phyloP scores from a whole-genome alignment of 2,329 filamentous ascomycete genomes.

The Volutella citrinella region DNA sequence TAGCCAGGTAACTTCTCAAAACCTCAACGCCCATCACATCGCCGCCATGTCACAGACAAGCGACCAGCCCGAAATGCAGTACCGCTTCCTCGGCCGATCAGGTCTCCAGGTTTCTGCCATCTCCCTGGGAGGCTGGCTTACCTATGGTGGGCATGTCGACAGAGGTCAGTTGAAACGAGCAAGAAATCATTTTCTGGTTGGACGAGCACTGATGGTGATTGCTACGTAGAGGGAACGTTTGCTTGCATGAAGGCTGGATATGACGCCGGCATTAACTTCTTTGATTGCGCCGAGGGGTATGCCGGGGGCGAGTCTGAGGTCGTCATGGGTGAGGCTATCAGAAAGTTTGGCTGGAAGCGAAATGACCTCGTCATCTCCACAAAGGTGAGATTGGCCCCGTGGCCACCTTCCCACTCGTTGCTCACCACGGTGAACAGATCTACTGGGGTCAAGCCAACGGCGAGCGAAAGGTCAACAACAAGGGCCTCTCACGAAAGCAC shows the following conservation, averaged over 20 bases:
- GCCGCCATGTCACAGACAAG: constrained; percentile 38
- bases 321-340: constrained; percentile 60
- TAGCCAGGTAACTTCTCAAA: no score
- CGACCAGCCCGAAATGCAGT: constrained; percentile 58
- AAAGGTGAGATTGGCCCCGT: constrained; percentile 40
- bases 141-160: constrained; percentile 71
- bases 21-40: no score
- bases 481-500: constrained; percentile 66
- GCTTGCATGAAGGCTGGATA: constrained; percentile 61
- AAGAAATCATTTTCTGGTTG: no score
- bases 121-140: constrained; percentile 69
- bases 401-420: no score
- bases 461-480: constrained; percentile 62
- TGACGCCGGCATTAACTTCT: constrained; percentile 60
- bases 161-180: constrained; percentile 45
- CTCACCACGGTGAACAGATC: no score
- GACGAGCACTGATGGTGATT: constrained; percentile 6
- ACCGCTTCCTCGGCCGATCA: constrained; percentile 67
- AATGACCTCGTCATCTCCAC: constrained; percentile 61
- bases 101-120: constrained; percentile 74
- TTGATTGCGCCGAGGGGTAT: constrained; percentile 59
- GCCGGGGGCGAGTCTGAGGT: constrained; percentile 59
- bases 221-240: constrained; percentile 42
- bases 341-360: constrained; percentile 58
- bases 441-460: constrained; percentile 63